phyloP scores from a whole-genome alignment of 495 filamentous ascomycete genomes.

The Ascobolus immersus region DNA sequence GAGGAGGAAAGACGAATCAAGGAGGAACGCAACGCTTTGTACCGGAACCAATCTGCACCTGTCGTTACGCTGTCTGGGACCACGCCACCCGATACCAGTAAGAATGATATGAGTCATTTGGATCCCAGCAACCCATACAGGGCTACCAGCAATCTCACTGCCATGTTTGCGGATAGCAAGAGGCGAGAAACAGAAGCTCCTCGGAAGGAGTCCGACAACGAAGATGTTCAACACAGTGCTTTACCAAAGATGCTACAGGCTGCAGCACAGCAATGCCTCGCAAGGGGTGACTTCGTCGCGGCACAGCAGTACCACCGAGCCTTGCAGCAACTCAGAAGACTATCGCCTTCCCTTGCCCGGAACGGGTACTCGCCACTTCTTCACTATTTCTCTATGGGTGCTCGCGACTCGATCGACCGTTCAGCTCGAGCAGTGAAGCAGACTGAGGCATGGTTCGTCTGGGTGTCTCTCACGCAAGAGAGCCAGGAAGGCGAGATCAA shows the following conservation, averaged over 20 bases:
- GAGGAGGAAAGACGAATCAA: slow-evolving; percentile 10
- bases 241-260: slow-evolving; percentile 33
- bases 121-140: slow-evolving; percentile 17
- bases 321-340: slow-evolving; percentile 32
- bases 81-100: neutral
- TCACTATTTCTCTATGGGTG: slow-evolving; percentile 41
- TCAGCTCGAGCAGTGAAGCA: slow-evolving; percentile 41
- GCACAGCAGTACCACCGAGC: slow-evolving; percentile 47
- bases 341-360: slow-evolving; percentile 36
- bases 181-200: neutral
- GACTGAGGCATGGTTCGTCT: slow-evolving; percentile 50
- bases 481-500: slow-evolving; percentile 39
- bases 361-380: slow-evolving; percentile 43
- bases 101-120: no score
- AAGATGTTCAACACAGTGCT: slow-evolving; percentile 5
- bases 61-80: neutral
- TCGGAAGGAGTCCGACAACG: neutral
- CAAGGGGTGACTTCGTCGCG: slow-evolving; percentile 42
- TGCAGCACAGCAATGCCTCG: slow-evolving; percentile 37
- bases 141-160: slow-evolving; percentile 16
- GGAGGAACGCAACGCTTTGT: slow-evolving; percentile 10
- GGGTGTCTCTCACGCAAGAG: slow-evolving; percentile 48
- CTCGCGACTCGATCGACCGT: slow-evolving; percentile 38
- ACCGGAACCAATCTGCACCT: slow-evolving; percentile 8
- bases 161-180: slow-evolving; percentile 15